Evolutionary conservation across 2,329 filamentous ascomycete genomes (phyloP), one percentile per base, ranked within the genome.

Genomic region (Aspergillus sp.): DNA sequence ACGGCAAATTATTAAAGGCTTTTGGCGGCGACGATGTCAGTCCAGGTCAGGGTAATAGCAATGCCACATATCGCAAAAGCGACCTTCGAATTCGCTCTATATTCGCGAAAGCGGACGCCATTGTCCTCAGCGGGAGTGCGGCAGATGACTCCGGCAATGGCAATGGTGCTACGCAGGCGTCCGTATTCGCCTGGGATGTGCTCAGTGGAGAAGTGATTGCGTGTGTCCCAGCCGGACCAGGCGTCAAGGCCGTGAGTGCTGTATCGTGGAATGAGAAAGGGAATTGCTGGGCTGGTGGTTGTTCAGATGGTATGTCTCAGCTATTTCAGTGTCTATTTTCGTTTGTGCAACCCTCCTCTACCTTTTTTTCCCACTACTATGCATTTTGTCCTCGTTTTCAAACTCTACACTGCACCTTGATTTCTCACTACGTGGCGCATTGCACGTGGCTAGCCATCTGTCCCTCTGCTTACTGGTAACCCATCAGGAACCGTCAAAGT

Each of bases 111-210:
- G 87, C 85, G 64, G 94, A 97, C 76, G 88, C 86, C 61, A 89
- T 89, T 52, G 91, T 95, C 1, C 70, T 97, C 3, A 90, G 87
- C 54, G 94, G 94, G 7, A 92, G 92, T 69, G 93, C 97, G 76
- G 82, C 85, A 12, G 63, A 62, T 21, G 66, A 69, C 51, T 64
- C 61, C 1, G 64, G 36, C 19, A 17, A 39, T 17, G 32, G 25
- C 53, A 25, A 62, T 21, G 56, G 43, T 9, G 45, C 39, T 7
- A 59, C 55, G 2, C 67, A 76, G 45, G 75, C 75, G 4, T 66
- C 67, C 55, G 70, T 77, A 4, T 78, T 79, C 65, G 91, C 87
- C 1, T 98, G 94, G 94, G 92, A 97, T 78, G 79, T 96, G 19
- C 74, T 97, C 57, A 89, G 84, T 5, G 93, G 91, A 1, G 85